These are phyloP conservation scores for Prunus mongolica DNA, from an alignment of 306 rosid species.

Conservation along the genomic window DNA sequence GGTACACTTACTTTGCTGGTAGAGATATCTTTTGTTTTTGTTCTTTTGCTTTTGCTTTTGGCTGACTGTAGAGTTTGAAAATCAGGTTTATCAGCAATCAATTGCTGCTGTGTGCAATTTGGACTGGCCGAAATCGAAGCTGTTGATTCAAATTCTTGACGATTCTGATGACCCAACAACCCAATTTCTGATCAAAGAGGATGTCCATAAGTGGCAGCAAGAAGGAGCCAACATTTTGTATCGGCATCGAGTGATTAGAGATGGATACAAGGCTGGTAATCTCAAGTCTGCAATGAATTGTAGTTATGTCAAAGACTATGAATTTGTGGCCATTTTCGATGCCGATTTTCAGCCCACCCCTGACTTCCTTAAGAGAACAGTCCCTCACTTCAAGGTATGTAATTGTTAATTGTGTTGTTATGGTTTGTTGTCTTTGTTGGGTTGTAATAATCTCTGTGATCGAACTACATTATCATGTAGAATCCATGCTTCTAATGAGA, in stretches of 20 bases:
- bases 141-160: conserved; percentile 76
- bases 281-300: conserved; percentile 95
- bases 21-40: background rate
- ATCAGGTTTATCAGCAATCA: conserved; percentile 86
- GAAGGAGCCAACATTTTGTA: conserved; percentile 72
- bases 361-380: conserved; percentile 74
- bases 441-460: background rate
- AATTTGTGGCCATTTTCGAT: conserved; percentile 79
- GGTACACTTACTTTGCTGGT: background rate
- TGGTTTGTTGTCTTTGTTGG: background rate
- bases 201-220: conserved; percentile 77
- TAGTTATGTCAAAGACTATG: conserved; percentile 78
- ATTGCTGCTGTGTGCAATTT: conserved; percentile 77
- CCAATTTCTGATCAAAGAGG: conserved; percentile 56
- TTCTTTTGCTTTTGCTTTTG: conserved; percentile 2
- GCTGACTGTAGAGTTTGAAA: conserved; percentile 3
- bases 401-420: background rate
- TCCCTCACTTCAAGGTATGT: conserved; percentile 83
- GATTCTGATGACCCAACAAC: conserved; percentile 90
- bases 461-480: background rate
- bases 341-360: conserved; percentile 90
- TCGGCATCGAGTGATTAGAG: conserved; percentile 73
- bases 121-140: conserved; percentile 79
- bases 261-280: conserved; percentile 91
- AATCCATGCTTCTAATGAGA: background rate